Base-by-base conservation (phyloP, 1,284 basidiomycete genomes). In the Sporisorium sorghi region DNA sequence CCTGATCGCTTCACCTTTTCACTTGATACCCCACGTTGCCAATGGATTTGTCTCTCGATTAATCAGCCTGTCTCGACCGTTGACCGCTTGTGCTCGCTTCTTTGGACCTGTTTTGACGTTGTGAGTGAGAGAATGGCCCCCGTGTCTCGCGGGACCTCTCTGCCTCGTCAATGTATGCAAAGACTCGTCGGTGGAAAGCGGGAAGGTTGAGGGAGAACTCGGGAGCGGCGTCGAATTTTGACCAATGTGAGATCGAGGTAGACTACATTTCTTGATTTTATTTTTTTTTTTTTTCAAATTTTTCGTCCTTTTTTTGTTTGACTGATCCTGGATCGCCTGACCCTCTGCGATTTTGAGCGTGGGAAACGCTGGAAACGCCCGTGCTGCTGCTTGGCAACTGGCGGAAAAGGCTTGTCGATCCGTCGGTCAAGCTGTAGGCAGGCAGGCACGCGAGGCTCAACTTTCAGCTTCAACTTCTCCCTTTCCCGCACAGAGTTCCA, bases 391-490 rank as follows among this genome's bases (percentile, higher is more conserved):
- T 47, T 47, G 46, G 26, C 19, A 7, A 28, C 15, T 12, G 10
- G 15, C 35, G 2, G 15, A 37, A 37, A 37, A 8, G 15, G 35
- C 35, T 9, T 17, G 24, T 47, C 28, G 46, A 47, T 30, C 46
- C 28, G 26, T 10, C n/a, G 17, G 37, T n/a, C 37, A 40, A 40
- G 37, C 14, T 7, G 6, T n/a, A 19, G 17, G n/a, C 2, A n/a
- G 35, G 5, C 26, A 32, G 24, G 50, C 50, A 21, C 40, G 39
- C 24, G 23, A 32, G 19, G 15, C 8, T 5, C 7, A 17, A 26
- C 11, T 43, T 53, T 42, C 37, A 43, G 40, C 42, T 54, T 54
- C 52, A 54, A 54, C 49, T 51, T 51, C 24, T 23, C 32, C 35
- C 15, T 37, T 37, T 4, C 17, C n/a, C 3, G 33, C 35, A 37